Percentiles rank a stretch among this genome's conserved stretches.
phyloP scores from a whole-genome alignment of 2,329 filamentous ascomycete species.

The Fusarium marasasianum region DNA sequence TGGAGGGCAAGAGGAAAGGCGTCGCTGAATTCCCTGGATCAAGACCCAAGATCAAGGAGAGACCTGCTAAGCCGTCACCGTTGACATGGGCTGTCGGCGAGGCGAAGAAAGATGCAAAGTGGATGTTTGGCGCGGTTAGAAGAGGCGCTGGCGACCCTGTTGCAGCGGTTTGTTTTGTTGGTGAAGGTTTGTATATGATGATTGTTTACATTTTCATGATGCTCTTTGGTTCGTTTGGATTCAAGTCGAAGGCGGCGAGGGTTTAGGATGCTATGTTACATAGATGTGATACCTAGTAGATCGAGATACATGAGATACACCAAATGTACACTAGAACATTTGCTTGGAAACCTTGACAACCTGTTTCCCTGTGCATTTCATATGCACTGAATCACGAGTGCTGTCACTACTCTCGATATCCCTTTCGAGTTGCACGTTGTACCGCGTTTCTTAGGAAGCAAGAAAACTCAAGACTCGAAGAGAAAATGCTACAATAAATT shows the following conservation, averaged over 20 bases:
- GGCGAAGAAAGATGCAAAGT: constrained; percentile 31
- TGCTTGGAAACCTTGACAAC: neutral
- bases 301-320: neutral
- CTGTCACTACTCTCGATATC: neutral
- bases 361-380: neutral
- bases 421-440: fast-evolving
- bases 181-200: constrained; percentile 16
- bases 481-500: neutral
- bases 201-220: constrained; percentile 11
- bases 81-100: constrained; percentile 35
- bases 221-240: constrained; percentile 8
- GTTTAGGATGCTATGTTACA: neutral
- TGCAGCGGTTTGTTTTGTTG: constrained; percentile 13
- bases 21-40: constrained; percentile 42
- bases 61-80: constrained; percentile 34
- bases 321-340: neutral
- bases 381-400: too few species aligned
- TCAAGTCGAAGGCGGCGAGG: neutral
- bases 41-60: constrained; percentile 34
- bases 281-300: neutral
- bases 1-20: constrained; percentile 37
- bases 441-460: neutral
- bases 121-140: constrained; percentile 25
- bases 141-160: constrained; percentile 30
- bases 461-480: neutral